These are phyloP conservation scores for Penicillium roqueforti DNA, from an alignment of 495 filamentous ascomycete genomes.

Conservation along the genomic window DNA sequence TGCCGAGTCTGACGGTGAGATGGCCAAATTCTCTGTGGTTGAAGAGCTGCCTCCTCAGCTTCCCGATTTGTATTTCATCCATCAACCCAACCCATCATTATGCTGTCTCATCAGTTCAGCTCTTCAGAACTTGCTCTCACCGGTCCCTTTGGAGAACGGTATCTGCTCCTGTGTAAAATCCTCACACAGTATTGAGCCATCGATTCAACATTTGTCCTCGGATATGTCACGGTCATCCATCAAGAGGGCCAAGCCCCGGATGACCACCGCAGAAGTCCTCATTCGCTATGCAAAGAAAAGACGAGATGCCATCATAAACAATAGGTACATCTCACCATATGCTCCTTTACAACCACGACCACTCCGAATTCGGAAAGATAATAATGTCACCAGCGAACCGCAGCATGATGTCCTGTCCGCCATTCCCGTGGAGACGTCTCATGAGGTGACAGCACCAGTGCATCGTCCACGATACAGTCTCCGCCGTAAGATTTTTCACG, in stretches of 20 bases:
- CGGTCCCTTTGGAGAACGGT: background rate
- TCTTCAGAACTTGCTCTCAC: background rate
- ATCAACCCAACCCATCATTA: background rate
- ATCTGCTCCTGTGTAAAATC: background rate
- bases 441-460: background rate
- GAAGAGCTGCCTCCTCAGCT: background rate
- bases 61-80: background rate
- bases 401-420: background rate
- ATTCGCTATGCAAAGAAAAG: background rate
- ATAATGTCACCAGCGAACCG: background rate
- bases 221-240: background rate
- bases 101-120: background rate
- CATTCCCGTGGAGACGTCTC: background rate
- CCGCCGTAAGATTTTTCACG: background rate
- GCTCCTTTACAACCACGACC: background rate
- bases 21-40: background rate
- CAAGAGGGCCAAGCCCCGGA: background rate
- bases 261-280: background rate
- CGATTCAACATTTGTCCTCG: background rate
- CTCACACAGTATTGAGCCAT: background rate
- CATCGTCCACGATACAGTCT: background rate
- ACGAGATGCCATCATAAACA: background rate
- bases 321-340: background rate
- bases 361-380: background rate
- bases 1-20: background rate